These are phyloP conservation scores for Kodamaea derodonti DNA, from an alignment of 1,139 yeast species.

Conservation along the genomic window DNA sequence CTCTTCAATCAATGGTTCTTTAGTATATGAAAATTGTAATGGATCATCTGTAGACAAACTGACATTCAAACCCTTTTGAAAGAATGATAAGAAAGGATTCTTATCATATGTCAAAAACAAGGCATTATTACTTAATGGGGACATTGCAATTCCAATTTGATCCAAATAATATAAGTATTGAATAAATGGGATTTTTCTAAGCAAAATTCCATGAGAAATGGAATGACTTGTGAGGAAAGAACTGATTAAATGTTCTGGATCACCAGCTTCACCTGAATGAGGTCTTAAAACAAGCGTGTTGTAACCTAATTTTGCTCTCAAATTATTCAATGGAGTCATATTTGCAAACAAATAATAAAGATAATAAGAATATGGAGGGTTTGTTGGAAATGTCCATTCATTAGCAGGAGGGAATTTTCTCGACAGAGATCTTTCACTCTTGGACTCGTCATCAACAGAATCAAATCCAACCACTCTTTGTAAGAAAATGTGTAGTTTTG, in stretches of 20 bases:
- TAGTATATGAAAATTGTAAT: conserved; percentile 89
- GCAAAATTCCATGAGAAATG: conserved; percentile 89
- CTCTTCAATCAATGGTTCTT: conserved; percentile 97
- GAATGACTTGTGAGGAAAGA: conserved; percentile 89
- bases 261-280: conserved; percentile 99
- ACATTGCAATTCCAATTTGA: conserved; percentile 98
- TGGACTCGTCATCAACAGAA: conserved; percentile 97
- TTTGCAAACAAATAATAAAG: conserved; percentile 85
- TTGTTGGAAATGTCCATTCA: conserved; percentile 70
- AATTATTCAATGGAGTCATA: conserved; percentile 76
- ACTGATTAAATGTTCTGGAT: conserved; percentile 91
- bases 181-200: conserved; percentile 89
- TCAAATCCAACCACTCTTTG: conserved; percentile 97
- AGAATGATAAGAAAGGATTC: conserved; percentile 85
- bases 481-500: conserved; percentile 80
- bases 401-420: conserved; percentile 80
- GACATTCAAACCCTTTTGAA: conserved; percentile 89
- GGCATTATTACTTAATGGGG: conserved; percentile 95
- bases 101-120: conserved; percentile 92
- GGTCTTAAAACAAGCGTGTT: conserved; percentile 93
- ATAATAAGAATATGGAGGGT: conserved; percentile 98
- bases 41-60: conserved; percentile 76
- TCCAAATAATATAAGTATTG: conserved; percentile 91
- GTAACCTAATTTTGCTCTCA: conserved; percentile 69
- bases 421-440: conserved; percentile 71